Conservation (phyloP, 2,329 filamentous ascomycete genomes). For the Ophiostoma sp. region DNA sequence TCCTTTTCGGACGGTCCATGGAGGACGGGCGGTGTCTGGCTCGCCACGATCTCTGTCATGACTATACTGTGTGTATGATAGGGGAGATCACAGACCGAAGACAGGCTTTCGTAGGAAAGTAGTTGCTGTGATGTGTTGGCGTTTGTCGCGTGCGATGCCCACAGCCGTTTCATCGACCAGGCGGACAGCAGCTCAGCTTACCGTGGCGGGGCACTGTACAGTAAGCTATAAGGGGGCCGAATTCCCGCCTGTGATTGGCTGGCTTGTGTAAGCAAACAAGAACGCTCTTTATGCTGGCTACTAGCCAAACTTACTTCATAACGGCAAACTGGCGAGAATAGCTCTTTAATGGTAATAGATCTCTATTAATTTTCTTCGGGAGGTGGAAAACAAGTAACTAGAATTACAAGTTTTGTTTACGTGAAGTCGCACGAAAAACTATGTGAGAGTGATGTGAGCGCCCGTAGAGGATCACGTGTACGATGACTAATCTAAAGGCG, state of each 20-base stretch:
- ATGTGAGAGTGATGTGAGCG: neutral
- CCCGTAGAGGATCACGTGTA: neutral
- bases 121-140: neutral
- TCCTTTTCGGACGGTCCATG: conserved; percentile 56
- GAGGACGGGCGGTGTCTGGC: conserved; percentile 45
- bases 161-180: neutral
- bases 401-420: neutral
- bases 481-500: conserved; percentile 1
- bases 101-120: neutral
- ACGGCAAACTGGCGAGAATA: too few relatives aligned
- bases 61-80: conserved; percentile 26
- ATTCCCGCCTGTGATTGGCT: neutral
- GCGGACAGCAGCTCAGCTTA: conserved; percentile 4
- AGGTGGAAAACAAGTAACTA: neutral
- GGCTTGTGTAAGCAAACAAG: conserved; percentile 13
- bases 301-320: too few relatives aligned
- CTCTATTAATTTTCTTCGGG: too few relatives aligned
- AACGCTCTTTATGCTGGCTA: neutral
- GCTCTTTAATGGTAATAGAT: too few relatives aligned
- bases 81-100: neutral
- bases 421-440: neutral
- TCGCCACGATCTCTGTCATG: conserved; percentile 43
- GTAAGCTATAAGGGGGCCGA: neutral
- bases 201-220: conserved; percentile 1
- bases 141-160: neutral